Evolutionary conservation across 2,329 filamentous ascomycete genomes (phyloP).

Genomic region (Westerdykella aurantiaca): DNA sequence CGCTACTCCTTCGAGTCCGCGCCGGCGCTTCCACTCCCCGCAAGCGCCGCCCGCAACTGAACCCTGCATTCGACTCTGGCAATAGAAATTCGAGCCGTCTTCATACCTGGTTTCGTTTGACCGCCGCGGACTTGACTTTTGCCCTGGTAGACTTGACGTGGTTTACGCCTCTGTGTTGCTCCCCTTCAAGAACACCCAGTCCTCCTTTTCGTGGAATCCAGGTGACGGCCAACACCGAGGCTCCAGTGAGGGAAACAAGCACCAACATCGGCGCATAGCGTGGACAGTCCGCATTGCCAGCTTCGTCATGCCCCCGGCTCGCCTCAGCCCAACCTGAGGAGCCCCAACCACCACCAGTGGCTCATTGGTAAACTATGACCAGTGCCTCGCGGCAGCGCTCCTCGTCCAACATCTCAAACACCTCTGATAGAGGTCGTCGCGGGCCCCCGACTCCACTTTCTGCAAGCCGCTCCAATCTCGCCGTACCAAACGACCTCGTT

Average conservation of each 20-base stretch:
- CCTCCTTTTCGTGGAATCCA: too few relatives aligned
- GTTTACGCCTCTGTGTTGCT: too few relatives aligned
- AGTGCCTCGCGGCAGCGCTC: slow-evolving; percentile 28
- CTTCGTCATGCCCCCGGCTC: slow-evolving; percentile 18
- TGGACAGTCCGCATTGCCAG: background rate
- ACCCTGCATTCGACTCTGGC: background rate
- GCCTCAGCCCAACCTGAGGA: slow-evolving; percentile 15
- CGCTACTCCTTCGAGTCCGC: background rate
- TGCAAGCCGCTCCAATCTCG: slow-evolving; percentile 20
- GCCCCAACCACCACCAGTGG: slow-evolving; percentile 4
- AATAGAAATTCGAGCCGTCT: too few relatives aligned
- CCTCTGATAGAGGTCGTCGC: slow-evolving; percentile 22
- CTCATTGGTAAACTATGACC: slow-evolving; percentile 18
- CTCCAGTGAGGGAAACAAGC: too few relatives aligned
- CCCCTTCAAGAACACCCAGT: too few relatives aligned
- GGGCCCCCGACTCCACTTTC: slow-evolving; percentile 23
- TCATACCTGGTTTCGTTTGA: too few relatives aligned
- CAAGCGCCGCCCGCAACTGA: background rate
- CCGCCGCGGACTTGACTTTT: too few relatives aligned
- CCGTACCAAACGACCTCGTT: slow-evolving; percentile 13
- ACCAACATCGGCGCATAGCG: too few relatives aligned
- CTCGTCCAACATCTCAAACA: slow-evolving; percentile 25
- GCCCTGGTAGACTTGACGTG: too few relatives aligned
- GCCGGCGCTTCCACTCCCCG: background rate
- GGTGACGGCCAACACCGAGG: too few relatives aligned